phyloP scores from a whole-genome alignment of 2,329 filamentous ascomycete species.

The Ascochyta clinopodiicola region DNA sequence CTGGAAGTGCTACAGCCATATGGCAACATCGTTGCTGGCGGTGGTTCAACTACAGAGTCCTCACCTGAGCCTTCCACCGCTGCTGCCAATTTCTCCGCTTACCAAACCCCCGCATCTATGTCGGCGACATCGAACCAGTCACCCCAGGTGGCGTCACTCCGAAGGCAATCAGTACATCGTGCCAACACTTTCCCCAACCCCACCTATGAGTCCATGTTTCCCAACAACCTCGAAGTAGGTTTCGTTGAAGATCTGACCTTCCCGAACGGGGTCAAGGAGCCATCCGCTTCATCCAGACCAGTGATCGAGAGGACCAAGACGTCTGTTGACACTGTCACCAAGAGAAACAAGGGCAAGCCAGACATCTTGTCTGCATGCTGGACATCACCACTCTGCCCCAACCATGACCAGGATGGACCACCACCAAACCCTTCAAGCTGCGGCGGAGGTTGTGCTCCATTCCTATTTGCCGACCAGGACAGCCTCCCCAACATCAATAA shows the following conservation, averaged over 20 bases:
- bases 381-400: slow-evolving; percentile 52
- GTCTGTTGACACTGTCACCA: slow-evolving; percentile 30
- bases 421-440: slow-evolving; percentile 51
- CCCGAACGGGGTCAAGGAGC: slow-evolving; percentile 42
- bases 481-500: slow-evolving; percentile 39
- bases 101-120: slow-evolving; percentile 34
- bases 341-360: slow-evolving; percentile 46
- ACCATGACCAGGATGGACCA: slow-evolving; percentile 46
- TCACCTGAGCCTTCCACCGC: slow-evolving; percentile 45
- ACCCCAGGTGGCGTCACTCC: slow-evolving; percentile 34
- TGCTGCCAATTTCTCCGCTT: slow-evolving; percentile 25
- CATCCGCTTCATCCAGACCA: slow-evolving; percentile 22
- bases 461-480: slow-evolving; percentile 48
- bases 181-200: slow-evolving; percentile 45
- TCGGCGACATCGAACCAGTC: slow-evolving; percentile 30
- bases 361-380: slow-evolving; percentile 51
- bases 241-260: slow-evolving; percentile 49
- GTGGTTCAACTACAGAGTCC: slow-evolving; percentile 46
- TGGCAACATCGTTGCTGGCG: slow-evolving; percentile 39
- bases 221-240: slow-evolving; percentile 42
- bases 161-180: slow-evolving; percentile 33
- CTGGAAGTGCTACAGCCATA: slow-evolving; percentile 48
- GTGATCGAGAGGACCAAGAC: slow-evolving; percentile 26
- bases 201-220: slow-evolving; percentile 46
- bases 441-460: slow-evolving; percentile 50